Base-by-base conservation (phyloP, 140 eudicot genomes). In the Cichorium intybus region DNA sequence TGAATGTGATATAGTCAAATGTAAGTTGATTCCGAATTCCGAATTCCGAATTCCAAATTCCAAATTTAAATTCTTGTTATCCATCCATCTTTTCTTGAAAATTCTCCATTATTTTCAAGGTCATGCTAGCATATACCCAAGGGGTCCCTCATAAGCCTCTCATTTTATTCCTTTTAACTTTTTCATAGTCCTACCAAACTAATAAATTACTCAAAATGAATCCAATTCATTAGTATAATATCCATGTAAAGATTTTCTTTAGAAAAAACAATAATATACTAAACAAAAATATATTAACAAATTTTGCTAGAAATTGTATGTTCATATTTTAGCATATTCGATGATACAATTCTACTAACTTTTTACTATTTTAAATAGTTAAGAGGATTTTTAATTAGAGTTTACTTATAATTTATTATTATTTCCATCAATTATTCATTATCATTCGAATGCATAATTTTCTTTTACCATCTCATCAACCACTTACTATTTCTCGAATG, bases 11-110 rank as follows among this genome's bases (percentile, higher is more conserved):
- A 64, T 65, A 74, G 79, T 48, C 79, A 46, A 46, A 47, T 49
- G 62, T 34, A 74, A 60, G 74, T 47, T 73, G 79, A 74, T 73
- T 72, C 71, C 70, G n/a, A n/a, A n/a, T n/a, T n/a, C n/a, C n/a
- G n/a, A 51, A 72, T 47, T 71, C 77, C 52, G 56, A 73, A 45
- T 24, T 72, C 75, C 24, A 69, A 56, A 37, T 29, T 68, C 70
- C 22, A 24, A 53, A 62, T 45, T 64, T 28, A 60, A 71, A 50
- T 33, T 71, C 48, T 47, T 60, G 34, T 56, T 61, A 73, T 73
- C 54, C 54, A 65, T 74, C 68, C 54, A 65, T 74, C 62, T 66
- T 74, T 56, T 58, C 62, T 66, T 57, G 23, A 64, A 74, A 74
- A 74, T 56, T 65, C 56, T 66, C 68, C 28, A 58, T 66, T 67